Evolutionary conservation across 352 stramenopile genomes (phyloP), one percentile per base, ranked within the genome.

Genomic region (Saprolegnia parasitica): DNA sequence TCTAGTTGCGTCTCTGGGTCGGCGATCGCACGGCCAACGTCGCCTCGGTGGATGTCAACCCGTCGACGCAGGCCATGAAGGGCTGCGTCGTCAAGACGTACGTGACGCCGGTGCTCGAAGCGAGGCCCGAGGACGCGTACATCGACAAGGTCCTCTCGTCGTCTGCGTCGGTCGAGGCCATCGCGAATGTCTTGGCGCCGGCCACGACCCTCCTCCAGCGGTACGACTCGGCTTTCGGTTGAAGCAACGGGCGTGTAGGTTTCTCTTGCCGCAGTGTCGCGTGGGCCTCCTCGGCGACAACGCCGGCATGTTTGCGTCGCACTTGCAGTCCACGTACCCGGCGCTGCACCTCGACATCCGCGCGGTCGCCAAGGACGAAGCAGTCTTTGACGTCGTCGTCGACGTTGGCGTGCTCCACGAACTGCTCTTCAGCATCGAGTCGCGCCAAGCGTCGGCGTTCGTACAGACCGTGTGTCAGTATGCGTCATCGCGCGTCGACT

Each of bases 31-130:
- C 39, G 39, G 35, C 21, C 5, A 20, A 4, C 39, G 11, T 39
- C 40, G 45, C 35, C 6, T 26, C 5, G 37, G 39, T 55, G 8
- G 29, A 13, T n/a, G 9, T 66, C 32, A 66, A 55, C 26, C 58
- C 47, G 54, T 66, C 58, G 3, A 37, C 37, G 6, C 47, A 66
- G 37, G 58, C 58, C 21, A 50, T 55, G 58, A 66, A 35, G 39
- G 58, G 58, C 15, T 66, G 58, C 37, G 58, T 66, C 37, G 35
- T 66, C 58, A 66, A 66, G 40, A 37, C 37, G n/a, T 66, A 55
- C 20, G 39, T 55, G 40, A 55, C 11, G 21, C 58, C 58, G 13
- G 39, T 46, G 15, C 8, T 15, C 8, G 39, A 16, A 16, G 39
- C 39, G 8, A 46, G 8, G 39, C 39, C 39, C 15, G 39, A 46